Evolutionary conservation across 2,329 filamentous ascomycete species (phyloP).

Genomic region (Alternaria conjuncta): DNA sequence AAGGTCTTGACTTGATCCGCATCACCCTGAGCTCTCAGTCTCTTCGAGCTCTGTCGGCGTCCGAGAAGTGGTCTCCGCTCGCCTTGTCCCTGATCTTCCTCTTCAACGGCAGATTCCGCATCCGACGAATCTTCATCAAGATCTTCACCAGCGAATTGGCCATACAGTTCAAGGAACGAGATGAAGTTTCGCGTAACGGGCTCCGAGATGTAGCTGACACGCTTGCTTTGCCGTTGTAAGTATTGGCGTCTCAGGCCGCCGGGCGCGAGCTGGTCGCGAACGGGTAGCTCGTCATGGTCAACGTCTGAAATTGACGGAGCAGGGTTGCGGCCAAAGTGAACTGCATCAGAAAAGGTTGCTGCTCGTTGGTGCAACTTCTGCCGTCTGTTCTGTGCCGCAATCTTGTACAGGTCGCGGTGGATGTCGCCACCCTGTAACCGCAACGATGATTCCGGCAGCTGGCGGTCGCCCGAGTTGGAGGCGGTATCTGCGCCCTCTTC

Average conservation of each 20-base stretch:
- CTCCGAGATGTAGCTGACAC: constrained; percentile 53
- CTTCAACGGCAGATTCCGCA: constrained; percentile 63
- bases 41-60: constrained; percentile 59
- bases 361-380: constrained; percentile 61
- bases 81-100: constrained; percentile 54
- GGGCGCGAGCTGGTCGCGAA: constrained; percentile 56
- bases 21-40: constrained; percentile 61
- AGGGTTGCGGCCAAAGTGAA: constrained; percentile 26
- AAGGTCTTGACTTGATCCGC: constrained; percentile 75
- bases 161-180: constrained; percentile 77
- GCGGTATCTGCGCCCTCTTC: constrained; percentile 33
- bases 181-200: constrained; percentile 74
- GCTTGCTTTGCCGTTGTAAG: constrained; percentile 51
- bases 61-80: constrained; percentile 69
- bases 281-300: constrained; percentile 48
- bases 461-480: constrained; percentile 26
- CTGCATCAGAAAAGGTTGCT: constrained; percentile 69
- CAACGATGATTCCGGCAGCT: constrained; percentile 67
- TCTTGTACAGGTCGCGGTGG: constrained; percentile 78
- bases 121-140: constrained; percentile 57
- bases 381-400: constrained; percentile 64
- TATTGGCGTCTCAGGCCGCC: constrained; percentile 63
- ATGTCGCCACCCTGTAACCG: constrained; percentile 78
- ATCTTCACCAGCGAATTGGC: constrained; percentile 78
- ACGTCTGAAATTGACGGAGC: constrained; percentile 29